phyloP scores from a whole-genome alignment of 2,329 filamentous ascomycete genomes.

The Dendryphion nanum region DNA sequence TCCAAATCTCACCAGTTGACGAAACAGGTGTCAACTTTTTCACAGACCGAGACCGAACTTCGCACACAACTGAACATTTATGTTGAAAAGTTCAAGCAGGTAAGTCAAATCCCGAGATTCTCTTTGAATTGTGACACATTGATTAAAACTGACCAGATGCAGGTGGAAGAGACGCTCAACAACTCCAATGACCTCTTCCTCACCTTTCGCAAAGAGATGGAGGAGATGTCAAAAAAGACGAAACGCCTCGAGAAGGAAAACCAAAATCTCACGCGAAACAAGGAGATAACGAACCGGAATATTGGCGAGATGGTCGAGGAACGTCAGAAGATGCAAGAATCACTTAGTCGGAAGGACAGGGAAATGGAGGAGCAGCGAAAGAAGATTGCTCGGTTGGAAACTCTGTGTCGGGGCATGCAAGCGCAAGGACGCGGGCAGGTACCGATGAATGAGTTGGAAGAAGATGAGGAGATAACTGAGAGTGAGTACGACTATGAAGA shows the following conservation, averaged over 20 bases:
- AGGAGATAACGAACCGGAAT: conserved; percentile 89
- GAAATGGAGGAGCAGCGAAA: conserved; percentile 77
- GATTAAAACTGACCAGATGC: conserved; percentile 52
- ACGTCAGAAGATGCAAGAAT: conserved; percentile 70
- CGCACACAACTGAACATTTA: conserved; percentile 96
- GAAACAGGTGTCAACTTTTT: conserved; percentile 89
- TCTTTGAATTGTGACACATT: conserved; percentile 29
- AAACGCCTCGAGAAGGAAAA: conserved; percentile 97
- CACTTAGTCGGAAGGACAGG: conserved; percentile 69
- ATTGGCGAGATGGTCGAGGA: conserved; percentile 98
- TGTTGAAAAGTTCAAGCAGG: conserved; percentile 99
- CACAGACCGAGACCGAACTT: conserved; percentile 91
- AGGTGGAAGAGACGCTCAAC: conserved; percentile 98
- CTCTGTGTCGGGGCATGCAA: conserved; percentile 95
- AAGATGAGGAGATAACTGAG: conserved; percentile 56
- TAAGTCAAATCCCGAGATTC: conserved; percentile 44
- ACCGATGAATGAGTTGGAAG: conserved; percentile 47
- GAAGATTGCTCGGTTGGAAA: conserved; percentile 88
- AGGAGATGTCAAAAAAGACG: conserved; percentile 99
- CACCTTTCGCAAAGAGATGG: conserved; percentile 98
- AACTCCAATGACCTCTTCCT: conserved; percentile 97
- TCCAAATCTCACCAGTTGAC: conserved; percentile 81
- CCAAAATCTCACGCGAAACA: conserved; percentile 83
- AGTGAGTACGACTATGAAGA: conserved; percentile 43
- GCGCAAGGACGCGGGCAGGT: conserved; percentile 81